Evolutionary conservation across 2,329 filamentous ascomycete genomes (phyloP).

Genomic region (Penicillium sp.): DNA sequence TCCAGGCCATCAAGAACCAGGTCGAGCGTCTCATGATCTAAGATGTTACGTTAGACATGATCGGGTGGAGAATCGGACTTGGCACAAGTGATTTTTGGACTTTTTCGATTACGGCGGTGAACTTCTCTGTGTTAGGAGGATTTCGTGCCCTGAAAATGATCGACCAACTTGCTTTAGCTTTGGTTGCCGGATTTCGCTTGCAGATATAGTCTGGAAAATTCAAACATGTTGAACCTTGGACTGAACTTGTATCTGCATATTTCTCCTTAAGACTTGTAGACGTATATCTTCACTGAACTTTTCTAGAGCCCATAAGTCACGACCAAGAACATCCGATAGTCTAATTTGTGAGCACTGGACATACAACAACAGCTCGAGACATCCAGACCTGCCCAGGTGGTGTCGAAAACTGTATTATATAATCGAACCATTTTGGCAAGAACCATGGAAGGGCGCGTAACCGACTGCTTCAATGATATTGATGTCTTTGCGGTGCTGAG

Average conservation of each 20-base stretch:
- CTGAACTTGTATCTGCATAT: neutral
- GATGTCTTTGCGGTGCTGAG: too few species aligned
- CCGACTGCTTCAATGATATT: too few species aligned
- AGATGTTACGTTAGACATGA: neutral
- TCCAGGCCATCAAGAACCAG: slow-evolving; percentile 86
- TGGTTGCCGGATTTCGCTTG: neutral
- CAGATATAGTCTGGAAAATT: slow-evolving; percentile 3
- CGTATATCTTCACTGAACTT: too few species aligned
- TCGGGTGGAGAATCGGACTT: neutral
- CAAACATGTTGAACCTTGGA: slow-evolving; percentile 7
- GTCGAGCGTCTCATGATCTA: slow-evolving; percentile 48
- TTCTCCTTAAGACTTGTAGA: neutral
- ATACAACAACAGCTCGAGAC: too few species aligned
- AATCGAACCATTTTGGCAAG: too few species aligned
- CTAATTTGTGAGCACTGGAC: too few species aligned
- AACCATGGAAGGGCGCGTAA: too few species aligned
- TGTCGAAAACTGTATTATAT: too few species aligned
- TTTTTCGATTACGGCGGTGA: neutral
- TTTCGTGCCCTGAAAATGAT: neutral
- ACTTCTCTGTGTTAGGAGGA: neutral
- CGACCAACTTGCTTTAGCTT: neutral
- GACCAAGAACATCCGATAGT: too few species aligned
- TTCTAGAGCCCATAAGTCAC: too few species aligned
- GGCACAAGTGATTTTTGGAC: neutral
- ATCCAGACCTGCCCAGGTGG: too few species aligned